These are phyloP conservation scores for Peronospora belbahrii DNA, from an alignment of 352 stramenopile genomes.

Conservation along the genomic window DNA sequence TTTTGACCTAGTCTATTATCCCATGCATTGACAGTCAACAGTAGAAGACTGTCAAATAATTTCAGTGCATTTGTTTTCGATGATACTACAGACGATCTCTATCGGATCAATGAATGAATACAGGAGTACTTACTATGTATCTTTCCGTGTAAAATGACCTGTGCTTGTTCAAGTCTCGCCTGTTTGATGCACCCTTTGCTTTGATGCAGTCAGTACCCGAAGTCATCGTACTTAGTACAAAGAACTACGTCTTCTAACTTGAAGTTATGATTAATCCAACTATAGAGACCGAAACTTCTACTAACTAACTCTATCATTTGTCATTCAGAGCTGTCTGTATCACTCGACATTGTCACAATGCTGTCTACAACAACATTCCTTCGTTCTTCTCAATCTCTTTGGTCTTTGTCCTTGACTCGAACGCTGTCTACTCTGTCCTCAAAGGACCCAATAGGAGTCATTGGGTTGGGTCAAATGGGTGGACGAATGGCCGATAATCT, in stretches of 20 bases:
- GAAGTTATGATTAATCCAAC: conserved; percentile 16
- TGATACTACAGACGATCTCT: too few species aligned
- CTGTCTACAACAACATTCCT: too few species aligned
- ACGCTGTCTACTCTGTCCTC: conserved; percentile 10
- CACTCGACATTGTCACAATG: too few species aligned
- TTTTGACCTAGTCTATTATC: too few species aligned
- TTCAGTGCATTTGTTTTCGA: too few species aligned
- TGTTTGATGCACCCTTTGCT: conserved; percentile 7
- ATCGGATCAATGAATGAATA: too few species aligned
- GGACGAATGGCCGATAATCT: conserved; percentile 90
- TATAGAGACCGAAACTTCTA: background rate
- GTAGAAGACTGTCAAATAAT: too few species aligned
- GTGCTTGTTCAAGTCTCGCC: too few species aligned
- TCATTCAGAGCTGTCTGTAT: conserved; percentile 3
- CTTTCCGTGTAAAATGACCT: too few species aligned
- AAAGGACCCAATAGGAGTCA: conserved; percentile 71
- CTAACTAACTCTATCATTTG: conserved; percentile 15
- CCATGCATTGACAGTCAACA: too few species aligned
- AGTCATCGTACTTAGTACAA: conserved; percentile 15
- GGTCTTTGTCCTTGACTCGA: background rate
- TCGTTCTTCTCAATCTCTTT: conserved; percentile 2
- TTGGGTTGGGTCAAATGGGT: conserved; percentile 93
- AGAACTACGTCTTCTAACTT: conserved; percentile 17
- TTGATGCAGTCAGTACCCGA: conserved; percentile 6
- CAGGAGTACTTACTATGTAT: too few species aligned